Base-by-base conservation (phyloP, 352 stramenopile genomes). In the Globisporangium irregulare region DNA sequence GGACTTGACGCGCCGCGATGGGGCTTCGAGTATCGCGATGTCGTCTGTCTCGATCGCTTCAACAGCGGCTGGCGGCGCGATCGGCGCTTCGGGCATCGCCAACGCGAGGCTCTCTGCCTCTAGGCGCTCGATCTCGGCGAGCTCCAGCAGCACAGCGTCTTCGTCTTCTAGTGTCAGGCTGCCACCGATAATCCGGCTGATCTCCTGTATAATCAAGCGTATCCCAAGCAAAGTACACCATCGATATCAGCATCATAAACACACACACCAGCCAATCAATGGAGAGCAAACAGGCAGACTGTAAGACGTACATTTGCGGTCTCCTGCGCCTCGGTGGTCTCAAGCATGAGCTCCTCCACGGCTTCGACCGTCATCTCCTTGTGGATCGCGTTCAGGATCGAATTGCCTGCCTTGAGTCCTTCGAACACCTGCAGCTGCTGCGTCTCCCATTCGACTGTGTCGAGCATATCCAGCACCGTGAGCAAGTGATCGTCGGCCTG, bases 391-490 rank as follows among this genome's bases (percentile, higher is more conserved):
- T 97, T 89, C 60, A 97, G 72, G 46, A 95, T 88, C 24, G 79
- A 91, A 68, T 96, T 96, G 54, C 89, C 89, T 3, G 87, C 86
- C 72, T 97, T 95, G 25, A 97, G 82, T 1, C 87, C 89, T 73
- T 96, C 86, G 68, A 97, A 93, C 29, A 96, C 87, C 74, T 94
- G 80, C 51, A 96, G 77, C 73, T 97, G 89, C 74, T 95, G 87
- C 2, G 77, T 90, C 68, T 95, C 88, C 90, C 89, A 96, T 73
- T 96, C 86, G 58, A 97, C 87, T 24, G 88, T 94, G 73, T 96
- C 84, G 64, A 97, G 68, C 81, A 97, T 90, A 53, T 89, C 69
- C 27, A 95, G 76, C 57, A 97, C 87, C 51, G 94, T 90, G 36
- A 97, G 79, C 68, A 97, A 70, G 65, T 97, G 89, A 46, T 87